Base-by-base conservation (phyloP, 73 alveolate species). In the Symbiodinium pilosum region DNA sequence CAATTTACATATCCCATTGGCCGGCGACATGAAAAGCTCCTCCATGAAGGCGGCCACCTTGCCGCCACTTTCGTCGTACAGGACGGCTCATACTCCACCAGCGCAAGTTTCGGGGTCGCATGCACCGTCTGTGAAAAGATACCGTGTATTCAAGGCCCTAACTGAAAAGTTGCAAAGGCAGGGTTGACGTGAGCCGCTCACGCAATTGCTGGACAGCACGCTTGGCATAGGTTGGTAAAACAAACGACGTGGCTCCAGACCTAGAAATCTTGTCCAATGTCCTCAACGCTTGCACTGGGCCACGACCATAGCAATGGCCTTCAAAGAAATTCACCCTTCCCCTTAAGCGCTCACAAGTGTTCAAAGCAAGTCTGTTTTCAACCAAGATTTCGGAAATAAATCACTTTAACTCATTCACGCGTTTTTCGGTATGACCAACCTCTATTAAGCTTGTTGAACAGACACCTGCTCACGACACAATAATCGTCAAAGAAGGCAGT, bases 401-500 rank as follows among this genome's bases (percentile, higher is more conserved):
- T 1, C 2, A 38, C 24, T 28, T 16, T 14, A 83, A 40, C 41
- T 83, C 91, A n/a, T 1, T 40, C 0, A 28, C 14, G 24, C 91
- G 39, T 20, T 41, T 41, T 0, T 3, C 32, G n/a, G 91, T 83
- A 68, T 83, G 91, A 9, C 91, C 91, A 1, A 83, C 1, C 20
- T 20, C 40, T 4, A 83, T 3, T 24, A 21, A 2, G 2, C 89
- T 36, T n/a, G n/a, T n/a, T n/a, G n/a, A 3, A 12, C 2, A 3
- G 40, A 47, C n/a, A 12, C 34, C 24, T 20, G 40, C 69, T 12
- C 9, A 83, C 41, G 3, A 32, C 91, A 83, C 43, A 9, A 20
- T 9, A 83, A 24, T 83, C 91, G 47, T 83, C 69, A 9, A 83
- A 83, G 69, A 83, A 83, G 26, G 32, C 21, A 9, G 91, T 83